Evolutionary conservation across 768 basidiomycete genomes (phyloP), one percentile per base, ranked within the genome.

Genomic region (Clitopilus passeckerianus): DNA sequence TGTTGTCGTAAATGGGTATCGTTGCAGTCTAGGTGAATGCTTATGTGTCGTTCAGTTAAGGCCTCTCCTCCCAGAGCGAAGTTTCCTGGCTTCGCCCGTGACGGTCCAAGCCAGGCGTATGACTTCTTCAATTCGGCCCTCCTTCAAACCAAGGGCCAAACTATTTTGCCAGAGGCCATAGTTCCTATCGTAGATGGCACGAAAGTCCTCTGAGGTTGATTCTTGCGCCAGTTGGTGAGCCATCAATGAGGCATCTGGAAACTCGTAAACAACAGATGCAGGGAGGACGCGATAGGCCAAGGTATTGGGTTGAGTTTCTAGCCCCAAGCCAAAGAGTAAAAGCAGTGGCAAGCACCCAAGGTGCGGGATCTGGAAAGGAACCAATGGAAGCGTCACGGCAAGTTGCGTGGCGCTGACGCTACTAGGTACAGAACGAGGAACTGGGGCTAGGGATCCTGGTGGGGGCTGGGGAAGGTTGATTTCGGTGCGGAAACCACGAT

Each of bases 41-140:
- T 50, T 50, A n/a, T 20, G n/a, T 3, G 4, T 18, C n/a, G 20
- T n/a, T 50, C 46, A 50, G 12, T 23, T 16, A 10, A 23, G 46
- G 12, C 16, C 46, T 50, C 46, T 50, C 46, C 46, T 50, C 5
- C 46, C 46, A 18, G 46, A 50, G 18, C 46, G 46, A 23, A 50
- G 46, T 53, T 60, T 64, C 55, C 77, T 71, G n/a, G 86, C 84
- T 63, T 91, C 89, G 16, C 86, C 82, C 8, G 91, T 83, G 44
- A 88, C 86, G 53, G 84, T 89, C 90, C 90, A 94, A 46, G 85
- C 83, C 20, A 77, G 85, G 64, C 78, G 78, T 23, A 78, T 81
- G 50, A 84, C 68, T 62, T 80, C 75, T 55, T 80, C 74, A 58
- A 87, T 67, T 27, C 65, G 67, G 54, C 67, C 58, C 61, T 85